Conservation (phyloP, 73 alveolate genomes). For the Symbiodinium pilosum region DNA sequence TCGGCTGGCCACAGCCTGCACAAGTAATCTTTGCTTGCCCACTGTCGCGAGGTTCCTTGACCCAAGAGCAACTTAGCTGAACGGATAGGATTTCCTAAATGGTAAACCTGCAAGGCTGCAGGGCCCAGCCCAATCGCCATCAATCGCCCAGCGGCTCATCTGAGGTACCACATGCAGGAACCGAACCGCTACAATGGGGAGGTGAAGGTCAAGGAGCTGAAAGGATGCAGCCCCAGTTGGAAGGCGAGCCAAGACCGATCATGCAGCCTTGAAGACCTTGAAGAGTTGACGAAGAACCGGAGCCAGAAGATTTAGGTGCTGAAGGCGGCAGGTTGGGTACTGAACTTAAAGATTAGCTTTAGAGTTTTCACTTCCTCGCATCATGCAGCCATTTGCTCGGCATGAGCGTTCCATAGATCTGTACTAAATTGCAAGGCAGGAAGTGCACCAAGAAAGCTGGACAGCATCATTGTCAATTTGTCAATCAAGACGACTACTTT, state of each 20-base stretch:
- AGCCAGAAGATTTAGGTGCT: background rate
- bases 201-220: slow-evolving; percentile 55
- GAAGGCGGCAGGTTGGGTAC: background rate
- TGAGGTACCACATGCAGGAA: slow-evolving; percentile 44
- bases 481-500: too few species aligned
- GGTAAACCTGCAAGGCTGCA: background rate
- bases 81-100: background rate
- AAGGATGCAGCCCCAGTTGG: slow-evolving; percentile 43
- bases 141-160: background rate
- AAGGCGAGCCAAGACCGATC: slow-evolving; percentile 33
- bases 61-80: background rate
- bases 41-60: background rate
- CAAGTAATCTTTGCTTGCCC: background rate
- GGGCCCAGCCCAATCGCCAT: background rate
- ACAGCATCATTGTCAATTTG: too few species aligned
- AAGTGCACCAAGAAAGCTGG: too few species aligned
- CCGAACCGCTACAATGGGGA: slow-evolving; percentile 79
- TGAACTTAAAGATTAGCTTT: background rate
- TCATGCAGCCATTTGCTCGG: background rate
- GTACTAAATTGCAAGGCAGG: too few species aligned
- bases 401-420: too few species aligned
- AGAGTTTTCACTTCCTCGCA: background rate
- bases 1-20: background rate
- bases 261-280: background rate
- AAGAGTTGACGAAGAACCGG: background rate